A percentile compares a stretch with the other conserved stretches of the same genome.
Conservation (phyloP, 495 filamentous ascomycete genomes). For the Cercophora scortea region DNA sequence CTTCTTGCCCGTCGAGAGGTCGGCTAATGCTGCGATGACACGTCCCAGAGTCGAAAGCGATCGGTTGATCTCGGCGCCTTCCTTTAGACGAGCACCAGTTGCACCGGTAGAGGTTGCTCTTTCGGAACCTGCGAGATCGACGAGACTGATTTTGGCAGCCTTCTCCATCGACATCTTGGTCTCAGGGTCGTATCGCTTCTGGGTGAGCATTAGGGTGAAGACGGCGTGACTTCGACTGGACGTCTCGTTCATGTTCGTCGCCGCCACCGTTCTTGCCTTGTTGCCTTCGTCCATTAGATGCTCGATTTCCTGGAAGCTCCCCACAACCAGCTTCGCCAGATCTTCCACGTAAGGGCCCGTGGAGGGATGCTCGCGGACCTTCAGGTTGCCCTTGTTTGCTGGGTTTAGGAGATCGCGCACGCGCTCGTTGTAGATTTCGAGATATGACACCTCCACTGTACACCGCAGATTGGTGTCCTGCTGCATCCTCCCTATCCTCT, state of each 20-base stretch:
- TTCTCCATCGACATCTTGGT: slow-evolving; percentile 96
- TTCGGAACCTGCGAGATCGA: slow-evolving; percentile 97
- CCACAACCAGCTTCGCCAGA: slow-evolving; percentile 94
- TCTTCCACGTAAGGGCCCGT: slow-evolving; percentile 98
- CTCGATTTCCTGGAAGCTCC: slow-evolving; percentile 91
- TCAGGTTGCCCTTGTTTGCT: slow-evolving; percentile 90
- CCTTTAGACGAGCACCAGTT: slow-evolving; percentile 90
- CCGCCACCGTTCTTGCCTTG: slow-evolving; percentile 94
- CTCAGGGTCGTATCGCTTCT: slow-evolving; percentile 87
- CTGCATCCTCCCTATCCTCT: slow-evolving; percentile 69
- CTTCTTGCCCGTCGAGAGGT: slow-evolving; percentile 79
- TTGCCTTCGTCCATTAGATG: slow-evolving; percentile 99
- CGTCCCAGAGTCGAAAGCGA: slow-evolving; percentile 94
- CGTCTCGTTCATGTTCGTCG: slow-evolving; percentile 99
- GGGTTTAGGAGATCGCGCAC: slow-evolving; percentile 96
- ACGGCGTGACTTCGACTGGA: slow-evolving; percentile 97
- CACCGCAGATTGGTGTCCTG: slow-evolving; percentile 70
- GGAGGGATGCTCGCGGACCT: slow-evolving; percentile 94
- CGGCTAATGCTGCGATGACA: slow-evolving; percentile 95
- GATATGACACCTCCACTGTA: slow-evolving; percentile 96
- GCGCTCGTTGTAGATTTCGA: slow-evolving; percentile 99
- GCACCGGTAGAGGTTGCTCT: slow-evolving; percentile 93
- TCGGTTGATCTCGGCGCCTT: slow-evolving; percentile 97
- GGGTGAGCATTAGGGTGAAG: slow-evolving; percentile 91
- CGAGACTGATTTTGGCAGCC: slow-evolving; percentile 93